Evolutionary conservation across 305 asterid genomes (phyloP), one percentile per base, ranked within the genome.

Genomic region (Fraxinus baroniana): DNA sequence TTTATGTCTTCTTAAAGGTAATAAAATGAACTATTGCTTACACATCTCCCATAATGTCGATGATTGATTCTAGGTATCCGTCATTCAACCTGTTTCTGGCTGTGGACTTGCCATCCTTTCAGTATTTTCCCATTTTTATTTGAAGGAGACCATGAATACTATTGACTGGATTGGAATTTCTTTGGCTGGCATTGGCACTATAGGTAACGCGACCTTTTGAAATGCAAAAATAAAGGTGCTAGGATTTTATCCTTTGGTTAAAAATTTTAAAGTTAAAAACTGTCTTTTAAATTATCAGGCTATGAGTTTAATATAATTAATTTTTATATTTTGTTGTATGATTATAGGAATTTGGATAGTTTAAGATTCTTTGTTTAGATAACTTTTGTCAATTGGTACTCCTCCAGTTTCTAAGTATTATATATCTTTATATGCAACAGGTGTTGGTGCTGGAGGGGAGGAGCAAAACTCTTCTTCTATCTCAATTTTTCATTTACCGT

Each of bases 361-460:
- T 12, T 30, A 28, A 70, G 75, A 70, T 30, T 70, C 24, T 22
- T 70, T 12, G 18, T 70, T 70, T 30, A 10, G 75, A 30, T 70
- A 70, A 30, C 10, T n/a, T 13, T 70, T 70, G 12, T 17, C 20
- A 6, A 30, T 13, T 70, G 10, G 30, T 12, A 41, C 2, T 46
- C 32, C 46, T 52, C 72, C 33, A 17, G 80, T 52, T 28, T n/a
- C 86, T 12, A 52, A 74, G 32, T 33, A 7, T 79, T 55, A 57
- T 10, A 70, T 22, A 73, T 64, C 33, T 46, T 85, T 81, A 39
- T 49, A 5, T 76, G 85, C 71, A 70, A 81, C 86, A 97, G 99
- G 98, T 78, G 98, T 97, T 76, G 98, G 99, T 68, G 97, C 97
- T 70, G 98, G 99, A 88, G 99, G 98, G 72, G 98, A 97, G 93